Evolutionary conservation across 2,329 filamentous ascomycete species (phyloP), one percentile per base, ranked within the genome.

Genomic region (Paramyrothecium sp.): DNA sequence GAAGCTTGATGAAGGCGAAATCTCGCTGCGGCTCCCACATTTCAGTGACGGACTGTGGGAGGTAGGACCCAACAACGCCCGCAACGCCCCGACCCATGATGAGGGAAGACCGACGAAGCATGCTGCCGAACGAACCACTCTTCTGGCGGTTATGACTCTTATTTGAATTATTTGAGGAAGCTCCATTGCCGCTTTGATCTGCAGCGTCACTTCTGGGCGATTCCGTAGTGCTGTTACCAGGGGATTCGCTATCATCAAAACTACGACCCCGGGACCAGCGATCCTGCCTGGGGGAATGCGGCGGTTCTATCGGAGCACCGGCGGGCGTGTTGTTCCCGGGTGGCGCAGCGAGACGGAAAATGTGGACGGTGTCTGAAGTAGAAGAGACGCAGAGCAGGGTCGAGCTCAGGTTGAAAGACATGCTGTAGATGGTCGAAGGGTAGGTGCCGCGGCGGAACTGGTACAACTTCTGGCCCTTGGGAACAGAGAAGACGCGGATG

Each of bases 21-120:
- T 99, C 95, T 55, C 95, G 86, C 58, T 89, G 80, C 0, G 95
- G 95, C 68, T 99, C 95, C 93, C 93, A 98, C 83, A 98, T 97
- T 74, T 98, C 94, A 1, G 94, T 94, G 4, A 99, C 92, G 2
- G 93, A 94, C 67, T 90, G 90, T 0, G 95, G 95, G 2, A 99
- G 80, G 71, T 99, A 99, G 1, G 91, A 92, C 4, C 93, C 93
- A 33, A 97, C 89, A 8, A 92, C 92, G 5, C 91, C 91, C 19
- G 91, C 94, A 58, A 99, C 89, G 22, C 89, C 90, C 60, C 90
- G 92, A 44, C 92, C 90, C 73, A 98, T 94, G 57, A 94, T 91
- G 70, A 98, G 93, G 4, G 94, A 98, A 4, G 95, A 97, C 23
- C 94, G 87, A n/a, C 95, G 87, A 33, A 99, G 83, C 75, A 99